phyloP scores from a whole-genome alignment of 2,329 filamentous ascomycete species.

The Beauveria sp. region DNA sequence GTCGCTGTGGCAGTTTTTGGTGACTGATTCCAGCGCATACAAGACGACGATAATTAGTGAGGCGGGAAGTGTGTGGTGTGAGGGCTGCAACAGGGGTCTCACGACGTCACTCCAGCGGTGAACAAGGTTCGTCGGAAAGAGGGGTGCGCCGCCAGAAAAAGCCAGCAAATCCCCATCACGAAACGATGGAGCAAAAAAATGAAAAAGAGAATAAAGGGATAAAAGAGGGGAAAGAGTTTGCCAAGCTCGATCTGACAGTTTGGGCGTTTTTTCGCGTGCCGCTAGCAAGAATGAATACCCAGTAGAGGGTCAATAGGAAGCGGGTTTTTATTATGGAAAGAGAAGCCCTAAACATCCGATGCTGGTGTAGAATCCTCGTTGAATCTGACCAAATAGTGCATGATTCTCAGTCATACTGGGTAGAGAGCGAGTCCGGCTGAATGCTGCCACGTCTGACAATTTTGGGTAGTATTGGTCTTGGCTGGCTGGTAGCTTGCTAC shows the following conservation, averaged over 20 bases:
- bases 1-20: neutral
- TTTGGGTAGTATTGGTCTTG: neutral
- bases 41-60: too few species aligned
- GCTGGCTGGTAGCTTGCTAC: neutral
- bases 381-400: too few species aligned
- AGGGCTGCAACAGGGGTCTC: neutral
- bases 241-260: constrained; percentile 3
- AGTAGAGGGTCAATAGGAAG: too few species aligned
- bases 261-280: neutral
- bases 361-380: too few species aligned
- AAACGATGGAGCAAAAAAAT: neutral
- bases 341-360: too few species aligned
- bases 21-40: too few species aligned
- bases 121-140: neutral
- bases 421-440: neutral
- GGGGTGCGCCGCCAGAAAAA: too few species aligned
- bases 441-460: neutral
- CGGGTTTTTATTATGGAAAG: too few species aligned
- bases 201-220: neutral
- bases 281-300: neutral
- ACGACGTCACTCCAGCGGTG: constrained; percentile 10
- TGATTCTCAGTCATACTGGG: neutral
- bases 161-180: too few species aligned
- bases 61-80: neutral
- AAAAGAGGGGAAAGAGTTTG: neutral